Evolutionary conservation across 148 eudicot genomes (phyloP).

Genomic region (Rhododendron ferrugineum): DNA sequence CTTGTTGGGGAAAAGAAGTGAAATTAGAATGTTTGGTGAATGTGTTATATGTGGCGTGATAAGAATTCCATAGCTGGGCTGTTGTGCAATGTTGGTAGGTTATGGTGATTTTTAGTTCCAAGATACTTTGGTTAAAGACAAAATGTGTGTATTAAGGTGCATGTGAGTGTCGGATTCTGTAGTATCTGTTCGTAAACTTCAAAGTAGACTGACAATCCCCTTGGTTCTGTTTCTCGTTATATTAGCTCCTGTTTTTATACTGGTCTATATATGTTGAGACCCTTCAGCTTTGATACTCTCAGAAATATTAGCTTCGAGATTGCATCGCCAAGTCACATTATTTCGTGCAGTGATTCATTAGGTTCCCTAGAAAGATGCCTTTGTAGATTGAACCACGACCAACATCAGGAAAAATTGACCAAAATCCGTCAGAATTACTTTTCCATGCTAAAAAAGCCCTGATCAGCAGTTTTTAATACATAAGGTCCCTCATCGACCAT

Average conservation of each 20-base stretch:
- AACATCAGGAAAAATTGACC: neutral
- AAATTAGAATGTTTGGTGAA: neutral
- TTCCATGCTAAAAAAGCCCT: neutral
- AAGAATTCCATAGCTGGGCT: neutral
- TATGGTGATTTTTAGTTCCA: neutral
- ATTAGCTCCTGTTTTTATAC: neutral
- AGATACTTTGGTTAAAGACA: neutral
- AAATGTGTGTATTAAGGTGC: neutral
- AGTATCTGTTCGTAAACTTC: neutral
- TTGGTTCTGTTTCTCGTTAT: neutral
- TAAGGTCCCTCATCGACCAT: neutral
- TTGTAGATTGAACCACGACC: neutral
- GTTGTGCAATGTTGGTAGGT: neutral
- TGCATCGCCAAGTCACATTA: neutral
- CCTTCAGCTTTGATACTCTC: neutral
- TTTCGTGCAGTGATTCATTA: neutral
- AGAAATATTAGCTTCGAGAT: neutral
- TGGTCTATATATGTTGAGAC: neutral
- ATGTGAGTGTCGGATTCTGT: neutral
- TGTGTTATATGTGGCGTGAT: neutral
- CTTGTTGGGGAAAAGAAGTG: neutral
- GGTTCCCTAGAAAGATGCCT: neutral
- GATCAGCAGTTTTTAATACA: neutral
- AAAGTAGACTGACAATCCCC: neutral
- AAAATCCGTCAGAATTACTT: neutral